Evolutionary conservation across 23 red algal species (phyloP).

Genomic region (Gracilariopsis chorda): DNA sequence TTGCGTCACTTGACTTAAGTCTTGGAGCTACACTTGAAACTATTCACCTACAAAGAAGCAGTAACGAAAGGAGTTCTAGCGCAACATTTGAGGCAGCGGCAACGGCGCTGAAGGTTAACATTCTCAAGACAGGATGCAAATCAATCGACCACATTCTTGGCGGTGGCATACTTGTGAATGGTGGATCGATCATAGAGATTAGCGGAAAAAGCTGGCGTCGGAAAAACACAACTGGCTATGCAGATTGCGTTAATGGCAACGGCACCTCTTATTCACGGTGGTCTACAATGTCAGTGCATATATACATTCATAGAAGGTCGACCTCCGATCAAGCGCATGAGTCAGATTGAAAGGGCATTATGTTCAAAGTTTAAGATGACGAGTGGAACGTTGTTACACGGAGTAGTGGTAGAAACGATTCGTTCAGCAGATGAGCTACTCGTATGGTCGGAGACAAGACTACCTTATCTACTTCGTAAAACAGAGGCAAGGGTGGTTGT

Average conservation of each 20-base stretch:
- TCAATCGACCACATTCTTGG: slow-evolving; percentile 42
- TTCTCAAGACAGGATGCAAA: slow-evolving; percentile 15
- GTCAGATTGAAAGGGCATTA: slow-evolving; percentile 35
- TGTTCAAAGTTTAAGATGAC: neutral
- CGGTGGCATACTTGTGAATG: slow-evolving; percentile 37
- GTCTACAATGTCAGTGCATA: slow-evolving; percentile 1
- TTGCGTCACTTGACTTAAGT: neutral
- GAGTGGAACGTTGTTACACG: slow-evolving; percentile 4
- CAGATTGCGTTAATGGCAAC: slow-evolving; percentile 63
- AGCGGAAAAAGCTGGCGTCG: slow-evolving; percentile 63
- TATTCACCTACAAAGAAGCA: neutral
- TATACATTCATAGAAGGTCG: slow-evolving; percentile 42
- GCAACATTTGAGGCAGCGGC: neutral
- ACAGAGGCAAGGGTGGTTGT: slow-evolving; percentile 51
- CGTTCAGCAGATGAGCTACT: slow-evolving; percentile 45
- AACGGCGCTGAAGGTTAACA: neutral
- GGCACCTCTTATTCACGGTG: neutral
- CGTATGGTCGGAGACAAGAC: slow-evolving; percentile 18
- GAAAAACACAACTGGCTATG: slow-evolving; percentile 77
- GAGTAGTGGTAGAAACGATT: slow-evolving; percentile 63
- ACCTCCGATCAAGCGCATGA: slow-evolving; percentile 38
- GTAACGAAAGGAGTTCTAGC: neutral
- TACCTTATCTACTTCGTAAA: slow-evolving; percentile 55
- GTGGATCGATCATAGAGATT: slow-evolving; percentile 61
- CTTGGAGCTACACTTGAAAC: neutral